A percentile compares a stretch with the other conserved stretches of the same genome.
Evolutionary conservation across 257 asterid genomes (phyloP).

Genomic region (Prunella vulgaris): DNA sequence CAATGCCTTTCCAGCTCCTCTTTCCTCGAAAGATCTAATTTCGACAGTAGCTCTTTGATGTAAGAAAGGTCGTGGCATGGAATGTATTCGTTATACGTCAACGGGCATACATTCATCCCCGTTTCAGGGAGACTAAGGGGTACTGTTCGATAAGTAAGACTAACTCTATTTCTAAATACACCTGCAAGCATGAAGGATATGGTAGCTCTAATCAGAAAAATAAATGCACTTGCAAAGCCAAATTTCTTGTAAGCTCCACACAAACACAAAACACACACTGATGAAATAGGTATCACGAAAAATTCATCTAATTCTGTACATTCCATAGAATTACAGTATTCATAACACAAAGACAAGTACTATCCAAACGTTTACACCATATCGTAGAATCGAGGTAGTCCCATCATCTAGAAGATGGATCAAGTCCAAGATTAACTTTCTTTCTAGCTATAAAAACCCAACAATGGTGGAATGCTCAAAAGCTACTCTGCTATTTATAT

Average conservation of each 20-base stretch:
- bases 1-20: conserved; percentile 95
- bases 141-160: conserved; percentile 47
- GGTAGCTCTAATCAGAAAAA: conserved; percentile 3
- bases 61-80: conserved; percentile 82
- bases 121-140: conserved; percentile 61
- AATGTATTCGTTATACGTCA: conserved; percentile 66
- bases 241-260: too few species aligned
- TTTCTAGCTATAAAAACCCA: not conserved
- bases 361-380: too few species aligned
- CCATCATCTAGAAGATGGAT: not conserved
- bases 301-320: not conserved
- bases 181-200: conserved; percentile 25
- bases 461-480: not conserved
- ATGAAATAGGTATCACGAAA: not conserved
- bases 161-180: conserved; percentile 55
- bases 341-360: too few species aligned
- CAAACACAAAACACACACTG: not conserved
- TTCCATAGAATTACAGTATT: not conserved
- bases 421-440: not conserved
- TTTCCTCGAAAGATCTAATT: conserved; percentile 60
- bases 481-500: not conserved
- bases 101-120: conserved; percentile 75
- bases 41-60: conserved; percentile 59
- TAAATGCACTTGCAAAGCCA: not conserved
- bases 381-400: not conserved